Conservation (phyloP, 1,139 yeast genomes). For the Hansenula sp. region DNA sequence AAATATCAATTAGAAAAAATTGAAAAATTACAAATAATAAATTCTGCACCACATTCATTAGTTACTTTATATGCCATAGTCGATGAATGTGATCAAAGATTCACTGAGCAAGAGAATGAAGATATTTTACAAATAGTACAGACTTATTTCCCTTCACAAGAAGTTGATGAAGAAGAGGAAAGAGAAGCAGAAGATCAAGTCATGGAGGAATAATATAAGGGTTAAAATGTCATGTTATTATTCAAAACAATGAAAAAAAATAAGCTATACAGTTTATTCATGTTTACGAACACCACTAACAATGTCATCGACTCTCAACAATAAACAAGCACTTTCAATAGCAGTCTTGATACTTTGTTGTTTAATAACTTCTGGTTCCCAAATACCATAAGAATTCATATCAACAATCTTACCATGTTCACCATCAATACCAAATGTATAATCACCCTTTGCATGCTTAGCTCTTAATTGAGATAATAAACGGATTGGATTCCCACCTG, state of each 20-base stretch:
- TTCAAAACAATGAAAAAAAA: background rate
- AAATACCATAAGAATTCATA: slow-evolving; percentile 92
- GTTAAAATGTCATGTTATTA: background rate
- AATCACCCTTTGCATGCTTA: slow-evolving; percentile 86
- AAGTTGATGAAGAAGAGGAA: slow-evolving; percentile 9
- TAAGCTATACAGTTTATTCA: slow-evolving; percentile 19
- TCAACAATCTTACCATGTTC: slow-evolving; percentile 92
- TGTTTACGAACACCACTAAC: slow-evolving; percentile 86
- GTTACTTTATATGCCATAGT: slow-evolving; percentile 76
- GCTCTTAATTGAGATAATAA: slow-evolving; percentile 89
- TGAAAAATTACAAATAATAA: slow-evolving; percentile 81
- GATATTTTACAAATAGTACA: slow-evolving; percentile 48
- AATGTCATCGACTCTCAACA: slow-evolving; percentile 94
- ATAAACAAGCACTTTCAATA: slow-evolving; percentile 92
- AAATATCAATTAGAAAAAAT: slow-evolving; percentile 66
- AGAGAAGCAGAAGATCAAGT: slow-evolving; percentile 10
- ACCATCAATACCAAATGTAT: slow-evolving; percentile 92
- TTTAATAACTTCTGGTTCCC: slow-evolving; percentile 99
- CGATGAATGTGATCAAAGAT: slow-evolving; percentile 89
- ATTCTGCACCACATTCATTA: slow-evolving; percentile 73
- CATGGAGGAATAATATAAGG: slow-evolving; percentile 1
- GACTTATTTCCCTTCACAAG: slow-evolving; percentile 41
- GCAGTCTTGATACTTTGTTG: slow-evolving; percentile 97
- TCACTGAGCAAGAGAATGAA: slow-evolving; percentile 58
- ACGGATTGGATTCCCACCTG: slow-evolving; percentile 96